These are phyloP conservation scores for Cynara cardunculus DNA, from an alignment of 129 eudicot species.

Conservation along the genomic window DNA sequence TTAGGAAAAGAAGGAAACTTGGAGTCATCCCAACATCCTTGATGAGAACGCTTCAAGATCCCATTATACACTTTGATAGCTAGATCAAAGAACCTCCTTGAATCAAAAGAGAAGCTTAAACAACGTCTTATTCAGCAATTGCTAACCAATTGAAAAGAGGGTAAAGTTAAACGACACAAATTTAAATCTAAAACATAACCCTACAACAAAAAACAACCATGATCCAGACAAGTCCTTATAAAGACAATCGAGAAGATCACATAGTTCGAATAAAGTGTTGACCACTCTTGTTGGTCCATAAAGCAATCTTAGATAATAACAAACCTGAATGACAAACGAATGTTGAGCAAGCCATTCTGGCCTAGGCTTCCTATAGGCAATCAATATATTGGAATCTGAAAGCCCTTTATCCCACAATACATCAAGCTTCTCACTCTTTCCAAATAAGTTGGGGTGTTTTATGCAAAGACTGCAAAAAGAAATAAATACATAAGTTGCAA, in stretches of 20 bases:
- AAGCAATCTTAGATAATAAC: background rate
- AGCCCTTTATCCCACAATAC: constrained; percentile 93
- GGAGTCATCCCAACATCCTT: background rate
- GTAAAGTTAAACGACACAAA: background rate
- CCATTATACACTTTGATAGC: background rate
- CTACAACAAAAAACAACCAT: background rate
- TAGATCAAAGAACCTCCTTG: background rate
- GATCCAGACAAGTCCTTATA: background rate
- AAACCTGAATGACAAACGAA: constrained; percentile 78
- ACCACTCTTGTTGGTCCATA: background rate
- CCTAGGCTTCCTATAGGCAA: constrained; percentile 86
- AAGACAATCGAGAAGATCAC: background rate
- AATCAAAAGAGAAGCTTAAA: background rate
- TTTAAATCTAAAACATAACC: background rate
- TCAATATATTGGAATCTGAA: constrained; percentile 74
- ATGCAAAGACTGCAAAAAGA: constrained; percentile 73
- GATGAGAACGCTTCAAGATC: background rate
- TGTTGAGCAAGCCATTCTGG: constrained; percentile 92
- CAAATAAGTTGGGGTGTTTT: constrained; percentile 92
- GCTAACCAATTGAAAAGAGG: background rate
- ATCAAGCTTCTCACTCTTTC: constrained; percentile 96
- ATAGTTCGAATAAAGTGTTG: background rate
- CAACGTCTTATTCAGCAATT: background rate
- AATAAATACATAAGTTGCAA: background rate
- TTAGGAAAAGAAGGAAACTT: background rate